phyloP scores from a whole-genome alignment of 1,284 basidiomycete species.

The Macrocystidia cucumis region DNA sequence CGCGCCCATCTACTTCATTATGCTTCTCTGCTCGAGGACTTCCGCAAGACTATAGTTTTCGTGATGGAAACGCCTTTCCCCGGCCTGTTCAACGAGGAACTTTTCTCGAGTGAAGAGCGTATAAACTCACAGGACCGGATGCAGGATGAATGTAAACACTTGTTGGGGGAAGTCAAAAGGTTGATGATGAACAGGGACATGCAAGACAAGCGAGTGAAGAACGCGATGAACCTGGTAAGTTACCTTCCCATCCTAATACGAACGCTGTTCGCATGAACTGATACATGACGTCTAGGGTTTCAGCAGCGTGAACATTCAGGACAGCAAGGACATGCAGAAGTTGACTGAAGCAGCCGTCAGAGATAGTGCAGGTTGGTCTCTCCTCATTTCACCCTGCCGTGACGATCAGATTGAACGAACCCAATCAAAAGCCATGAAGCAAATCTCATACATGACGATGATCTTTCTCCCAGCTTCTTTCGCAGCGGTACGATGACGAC shows the following conservation, averaged over 20 bases:
- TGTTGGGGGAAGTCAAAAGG: conserved; percentile 38
- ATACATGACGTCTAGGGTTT: conserved; percentile 28
- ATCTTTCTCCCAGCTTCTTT: conserved; percentile 48
- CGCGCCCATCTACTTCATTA: conserved; percentile 50
- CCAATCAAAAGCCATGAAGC: conserved; percentile 41
- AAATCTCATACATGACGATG: conserved; percentile 48
- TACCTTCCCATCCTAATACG: not conserved
- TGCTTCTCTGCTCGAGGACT: conserved; percentile 39
- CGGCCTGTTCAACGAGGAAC: conserved; percentile 18
- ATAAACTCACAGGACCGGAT: conserved; percentile 18
- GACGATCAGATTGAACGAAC: too few species aligned
- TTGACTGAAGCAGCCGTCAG: conserved; percentile 38
- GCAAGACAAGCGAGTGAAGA: conserved; percentile 39
- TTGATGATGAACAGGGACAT: conserved; percentile 33
- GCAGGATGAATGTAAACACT: conserved; percentile 32
- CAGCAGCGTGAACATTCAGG: conserved; percentile 40
- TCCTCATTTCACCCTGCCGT: not conserved
- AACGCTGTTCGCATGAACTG: not conserved
- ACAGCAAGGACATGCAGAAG: conserved; percentile 37
- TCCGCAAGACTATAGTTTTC: conserved; percentile 39
- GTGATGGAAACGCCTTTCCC: conserved; percentile 37
- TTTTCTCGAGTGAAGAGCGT: conserved; percentile 12
- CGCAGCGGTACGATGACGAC: conserved; percentile 41
- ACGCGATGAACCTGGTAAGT: conserved; percentile 46
- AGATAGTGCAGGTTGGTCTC: conserved; percentile 32